phyloP scores from a whole-genome alignment of 2,329 filamentous ascomycete species.

The Paraphaeosphaeria minitans region DNA sequence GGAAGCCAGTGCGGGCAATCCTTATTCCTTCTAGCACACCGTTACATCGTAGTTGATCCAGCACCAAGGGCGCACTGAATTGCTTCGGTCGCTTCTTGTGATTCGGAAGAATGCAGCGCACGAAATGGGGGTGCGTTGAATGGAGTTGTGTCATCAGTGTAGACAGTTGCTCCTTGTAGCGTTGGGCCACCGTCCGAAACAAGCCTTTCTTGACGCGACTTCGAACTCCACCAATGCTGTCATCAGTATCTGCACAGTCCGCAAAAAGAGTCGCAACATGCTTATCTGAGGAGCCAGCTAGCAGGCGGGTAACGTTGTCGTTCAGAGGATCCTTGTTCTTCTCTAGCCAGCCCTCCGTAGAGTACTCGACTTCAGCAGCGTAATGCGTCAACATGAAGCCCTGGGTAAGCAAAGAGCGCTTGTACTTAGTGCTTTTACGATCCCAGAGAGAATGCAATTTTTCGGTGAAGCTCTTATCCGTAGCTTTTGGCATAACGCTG shows the following conservation, averaged over 20 bases:
- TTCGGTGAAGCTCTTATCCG: slow-evolving; percentile 94
- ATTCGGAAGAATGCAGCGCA: slow-evolving; percentile 95
- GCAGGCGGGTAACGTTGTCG: slow-evolving; percentile 90
- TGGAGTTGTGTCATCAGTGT: slow-evolving; percentile 92
- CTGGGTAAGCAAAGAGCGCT: slow-evolving; percentile 82
- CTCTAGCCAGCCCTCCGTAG: slow-evolving; percentile 91
- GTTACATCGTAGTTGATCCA: slow-evolving; percentile 97
- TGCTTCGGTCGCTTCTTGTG: slow-evolving; percentile 97
- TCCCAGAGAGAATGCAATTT: slow-evolving; percentile 98
- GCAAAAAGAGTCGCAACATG: slow-evolving; percentile 85
- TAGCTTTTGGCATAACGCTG: slow-evolving; percentile 98
- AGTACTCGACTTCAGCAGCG: slow-evolving; percentile 96
- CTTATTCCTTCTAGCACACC: slow-evolving; percentile 98
- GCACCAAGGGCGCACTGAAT: slow-evolving; percentile 86
- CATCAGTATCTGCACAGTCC: slow-evolving; percentile 84
- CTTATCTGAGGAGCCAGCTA: slow-evolving; percentile 79
- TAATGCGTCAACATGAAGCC: slow-evolving; percentile 98
- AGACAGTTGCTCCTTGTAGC: slow-evolving; percentile 98
- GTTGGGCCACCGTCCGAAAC: slow-evolving; percentile 94
- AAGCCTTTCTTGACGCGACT: slow-evolving; percentile 95
- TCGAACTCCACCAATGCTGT: slow-evolving; percentile 68
- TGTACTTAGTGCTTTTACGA: slow-evolving; percentile 92
- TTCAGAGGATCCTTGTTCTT: slow-evolving; percentile 99
- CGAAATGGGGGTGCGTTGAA: slow-evolving; percentile 96
- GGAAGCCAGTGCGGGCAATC: slow-evolving; percentile 95